These are phyloP conservation scores for Verticillium klebahnii DNA, from an alignment of 2,329 filamentous ascomycete genomes.

Conservation along the genomic window DNA sequence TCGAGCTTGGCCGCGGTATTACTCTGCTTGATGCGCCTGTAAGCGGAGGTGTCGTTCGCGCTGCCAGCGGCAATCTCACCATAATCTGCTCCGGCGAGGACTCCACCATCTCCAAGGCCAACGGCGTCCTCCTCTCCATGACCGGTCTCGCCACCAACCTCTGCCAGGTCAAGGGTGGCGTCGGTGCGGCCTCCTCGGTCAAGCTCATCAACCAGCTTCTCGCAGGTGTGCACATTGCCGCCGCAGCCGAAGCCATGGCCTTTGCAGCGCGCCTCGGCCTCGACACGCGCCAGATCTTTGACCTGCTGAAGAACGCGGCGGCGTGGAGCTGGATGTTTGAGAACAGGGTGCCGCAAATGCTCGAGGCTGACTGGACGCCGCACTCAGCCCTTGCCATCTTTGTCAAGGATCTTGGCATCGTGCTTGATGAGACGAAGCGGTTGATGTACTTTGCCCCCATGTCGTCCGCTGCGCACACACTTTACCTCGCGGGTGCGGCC, in stretches of 20 bases:
- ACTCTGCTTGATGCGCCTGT: slow-evolving; percentile 23
- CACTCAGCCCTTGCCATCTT: slow-evolving; percentile 37
- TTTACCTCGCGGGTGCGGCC: slow-evolving; percentile 25
- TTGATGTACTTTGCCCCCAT: slow-evolving; percentile 22
- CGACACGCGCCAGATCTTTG: slow-evolving; percentile 35
- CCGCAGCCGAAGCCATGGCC: slow-evolving; percentile 55
- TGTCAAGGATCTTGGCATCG: slow-evolving; percentile 28
- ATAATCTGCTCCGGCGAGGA: slow-evolving; percentile 65
- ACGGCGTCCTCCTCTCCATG: slow-evolving; percentile 24
- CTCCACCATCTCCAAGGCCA: slow-evolving; percentile 15
- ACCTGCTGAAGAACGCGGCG: slow-evolving; percentile 39
- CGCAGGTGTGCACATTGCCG: slow-evolving; percentile 58
- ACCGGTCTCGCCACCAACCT: slow-evolving; percentile 20
- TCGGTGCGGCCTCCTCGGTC: slow-evolving; percentile 49
- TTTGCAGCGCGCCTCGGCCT: slow-evolving; percentile 53
- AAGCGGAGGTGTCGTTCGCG: slow-evolving; percentile 26
- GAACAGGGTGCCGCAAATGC: slow-evolving; percentile 51
- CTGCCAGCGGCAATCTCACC: slow-evolving; percentile 59
- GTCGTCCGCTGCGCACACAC: slow-evolving; percentile 22
- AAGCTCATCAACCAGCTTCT: slow-evolving; percentile 61
- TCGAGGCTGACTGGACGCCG: slow-evolving; percentile 36
- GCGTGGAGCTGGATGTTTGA: slow-evolving; percentile 60
- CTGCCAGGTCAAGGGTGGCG: slow-evolving; percentile 44
- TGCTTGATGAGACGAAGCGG: slow-evolving; percentile 24
- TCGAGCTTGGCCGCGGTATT: slow-evolving; percentile 18